phyloP scores from a whole-genome alignment of 176 grass and related monocot species.

The Microstegium vimineum region DNA sequence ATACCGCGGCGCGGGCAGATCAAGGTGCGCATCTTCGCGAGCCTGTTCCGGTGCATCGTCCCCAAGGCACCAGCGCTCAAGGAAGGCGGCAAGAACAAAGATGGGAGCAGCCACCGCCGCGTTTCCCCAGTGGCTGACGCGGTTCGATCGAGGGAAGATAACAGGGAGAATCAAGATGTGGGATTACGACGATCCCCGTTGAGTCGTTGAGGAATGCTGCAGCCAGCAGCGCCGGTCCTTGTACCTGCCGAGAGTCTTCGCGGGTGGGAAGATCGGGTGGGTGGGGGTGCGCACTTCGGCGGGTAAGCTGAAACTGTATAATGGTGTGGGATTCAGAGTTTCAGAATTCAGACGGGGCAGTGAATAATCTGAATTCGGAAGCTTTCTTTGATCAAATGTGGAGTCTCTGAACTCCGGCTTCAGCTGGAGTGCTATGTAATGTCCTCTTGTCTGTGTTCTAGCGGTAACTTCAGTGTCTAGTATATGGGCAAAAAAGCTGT shows the following conservation, averaged over 20 bases:
- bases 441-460: background rate
- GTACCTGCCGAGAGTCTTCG: background rate
- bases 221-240: background rate
- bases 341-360: background rate
- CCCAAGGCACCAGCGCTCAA: background rate
- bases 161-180: background rate
- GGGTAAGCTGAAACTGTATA: background rate
- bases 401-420: background rate
- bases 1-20: slow-evolving; percentile 57
- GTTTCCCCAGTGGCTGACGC: slow-evolving; percentile 29
- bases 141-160: background rate
- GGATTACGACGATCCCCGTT: background rate
- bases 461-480: background rate
- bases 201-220: background rate
- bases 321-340: background rate
- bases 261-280: background rate
- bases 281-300: background rate
- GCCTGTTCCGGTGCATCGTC: slow-evolving; percentile 25
- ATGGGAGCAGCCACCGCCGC: background rate
- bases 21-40: slow-evolving; percentile 46
- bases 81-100: slow-evolving; percentile 11
- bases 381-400: background rate
- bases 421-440: background rate
- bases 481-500: no score
- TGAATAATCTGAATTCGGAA: background rate